Evolutionary conservation across 371 early-diverging fungal species (phyloP).

Genomic region (Mucor sp.): DNA sequence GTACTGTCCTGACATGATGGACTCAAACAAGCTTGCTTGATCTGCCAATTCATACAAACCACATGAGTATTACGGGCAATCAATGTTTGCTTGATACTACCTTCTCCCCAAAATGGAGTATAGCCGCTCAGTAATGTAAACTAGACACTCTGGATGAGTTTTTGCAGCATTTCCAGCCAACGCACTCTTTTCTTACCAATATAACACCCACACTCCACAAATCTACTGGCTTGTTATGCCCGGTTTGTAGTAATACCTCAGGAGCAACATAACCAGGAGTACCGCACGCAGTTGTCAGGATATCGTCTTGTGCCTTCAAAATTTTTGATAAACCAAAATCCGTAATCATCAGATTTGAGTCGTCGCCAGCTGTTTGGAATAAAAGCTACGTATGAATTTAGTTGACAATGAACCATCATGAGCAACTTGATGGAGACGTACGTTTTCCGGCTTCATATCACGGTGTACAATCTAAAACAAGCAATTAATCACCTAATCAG

Average conservation of each 20-base stretch:
- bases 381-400: slow-evolving; percentile 46
- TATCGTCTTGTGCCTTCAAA: slow-evolving; percentile 64
- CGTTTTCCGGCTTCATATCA: slow-evolving; percentile 86
- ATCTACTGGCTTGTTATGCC: slow-evolving; percentile 74
- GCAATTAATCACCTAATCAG: background rate
- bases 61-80: background rate
- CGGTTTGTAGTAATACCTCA: slow-evolving; percentile 75
- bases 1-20: slow-evolving; percentile 69
- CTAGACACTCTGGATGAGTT: background rate
- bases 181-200: slow-evolving; percentile 35
- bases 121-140: slow-evolving; percentile 87
- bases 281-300: slow-evolving; percentile 81
- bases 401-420: background rate
- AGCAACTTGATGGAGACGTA: slow-evolving; percentile 9
- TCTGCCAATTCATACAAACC: slow-evolving; percentile 23
- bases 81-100: slow-evolving; percentile 15
- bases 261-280: slow-evolving; percentile 92
- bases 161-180: background rate
- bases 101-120: slow-evolving; percentile 89
- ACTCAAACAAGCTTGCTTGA: slow-evolving; percentile 61
- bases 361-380: slow-evolving; percentile 51
- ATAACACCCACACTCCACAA: slow-evolving; percentile 94
- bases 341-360: slow-evolving; percentile 66
- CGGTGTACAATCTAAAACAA: slow-evolving; percentile 75
- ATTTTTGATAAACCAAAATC: slow-evolving; percentile 86